Percentiles rank a stretch among this genome's conserved stretches.
Evolutionary conservation across 768 basidiomycete species (phyloP).

Genomic region (Termitomyces sp.): DNA sequence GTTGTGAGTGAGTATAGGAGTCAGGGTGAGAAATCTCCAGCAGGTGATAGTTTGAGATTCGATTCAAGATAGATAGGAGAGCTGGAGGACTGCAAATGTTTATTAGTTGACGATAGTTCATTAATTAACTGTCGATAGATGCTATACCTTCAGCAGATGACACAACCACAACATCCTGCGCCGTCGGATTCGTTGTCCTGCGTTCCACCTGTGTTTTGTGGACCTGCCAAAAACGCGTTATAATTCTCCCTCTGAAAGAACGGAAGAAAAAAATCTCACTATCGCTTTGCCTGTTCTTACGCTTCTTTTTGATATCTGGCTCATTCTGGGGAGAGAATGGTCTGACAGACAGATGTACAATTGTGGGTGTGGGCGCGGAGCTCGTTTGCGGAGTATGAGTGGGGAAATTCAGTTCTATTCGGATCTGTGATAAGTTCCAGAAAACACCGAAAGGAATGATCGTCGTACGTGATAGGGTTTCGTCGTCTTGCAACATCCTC

Average conservation of each 20-base stretch:
- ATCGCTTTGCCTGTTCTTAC: constrained; percentile 20
- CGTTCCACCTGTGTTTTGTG: not conserved
- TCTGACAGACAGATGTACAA: constrained; percentile 72
- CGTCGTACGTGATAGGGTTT: constrained; percentile 57
- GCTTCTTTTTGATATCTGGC: constrained; percentile 53
- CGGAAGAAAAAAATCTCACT: constrained; percentile 17
- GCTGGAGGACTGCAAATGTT: not conserved
- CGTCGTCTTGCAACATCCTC: constrained; percentile 80
- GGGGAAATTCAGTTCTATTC: constrained; percentile 34
- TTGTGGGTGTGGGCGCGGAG: constrained; percentile 43
- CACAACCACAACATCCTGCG: constrained; percentile 15
- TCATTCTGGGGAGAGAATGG: constrained; percentile 47
- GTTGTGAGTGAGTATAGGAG: not conserved
- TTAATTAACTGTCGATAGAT: not conserved
- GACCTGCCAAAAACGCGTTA: not conserved
- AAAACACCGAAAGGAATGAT: constrained; percentile 3
- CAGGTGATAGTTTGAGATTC: too few relatives aligned
- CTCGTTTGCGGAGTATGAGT: constrained; percentile 26
- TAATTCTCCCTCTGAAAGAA: not conserved
- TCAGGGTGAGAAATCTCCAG: not conserved
- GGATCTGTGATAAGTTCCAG: not conserved
- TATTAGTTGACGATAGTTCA: not conserved
- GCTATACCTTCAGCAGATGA: constrained; percentile 14
- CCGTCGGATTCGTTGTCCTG: constrained; percentile 4
- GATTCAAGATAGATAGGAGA: not conserved